Percentiles rank a stretch among this genome's conserved stretches.
phyloP scores from a whole-genome alignment of 169 alveolate species.

The Babesia caballi region DNA sequence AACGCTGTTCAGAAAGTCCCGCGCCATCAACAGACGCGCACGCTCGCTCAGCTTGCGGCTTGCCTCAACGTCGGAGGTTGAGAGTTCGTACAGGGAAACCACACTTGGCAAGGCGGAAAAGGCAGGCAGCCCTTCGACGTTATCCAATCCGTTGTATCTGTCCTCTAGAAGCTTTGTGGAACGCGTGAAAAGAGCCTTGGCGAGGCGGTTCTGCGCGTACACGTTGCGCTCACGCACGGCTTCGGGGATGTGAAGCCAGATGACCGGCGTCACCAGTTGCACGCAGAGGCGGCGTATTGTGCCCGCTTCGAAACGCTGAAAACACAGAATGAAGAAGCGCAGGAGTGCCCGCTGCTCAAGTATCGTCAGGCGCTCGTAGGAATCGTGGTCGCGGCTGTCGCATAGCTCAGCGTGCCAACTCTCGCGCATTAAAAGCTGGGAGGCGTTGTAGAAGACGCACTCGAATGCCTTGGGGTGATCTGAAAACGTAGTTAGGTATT shows the following conservation, averaged over 20 bases:
- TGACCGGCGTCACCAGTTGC: conserved; percentile 53
- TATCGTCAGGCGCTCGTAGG: conserved; percentile 17
- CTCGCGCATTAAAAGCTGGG: conserved; percentile 63
- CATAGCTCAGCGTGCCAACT: conserved; percentile 55
- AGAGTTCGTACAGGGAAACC: conserved; percentile 14
- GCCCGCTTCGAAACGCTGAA: conserved; percentile 55
- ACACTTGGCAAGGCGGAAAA: conserved; percentile 8
- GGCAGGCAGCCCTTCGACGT: not conserved
- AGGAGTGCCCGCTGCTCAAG: conserved; percentile 64
- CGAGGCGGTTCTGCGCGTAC: conserved; percentile 40
- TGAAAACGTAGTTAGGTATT: not conserved
- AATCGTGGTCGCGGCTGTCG: conserved; percentile 37
- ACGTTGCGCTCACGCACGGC: conserved; percentile 40
- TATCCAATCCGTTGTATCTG: conserved; percentile 14
- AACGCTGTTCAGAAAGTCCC: conserved; percentile 59
- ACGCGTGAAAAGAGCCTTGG: conserved; percentile 30
- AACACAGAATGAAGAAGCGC: conserved; percentile 53
- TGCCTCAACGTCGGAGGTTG: not conserved
- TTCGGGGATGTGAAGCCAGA: conserved; percentile 57
- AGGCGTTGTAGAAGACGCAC: conserved; percentile 54
- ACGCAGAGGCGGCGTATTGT: conserved; percentile 56
- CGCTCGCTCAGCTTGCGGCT: conserved; percentile 22
- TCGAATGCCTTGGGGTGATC: conserved; percentile 48
- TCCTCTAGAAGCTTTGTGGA: conserved; percentile 20
- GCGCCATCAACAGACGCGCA: conserved; percentile 16